Conservation (phyloP, 1,284 basidiomycete species). For the Erythrobasidium hasegawianum region DNA sequence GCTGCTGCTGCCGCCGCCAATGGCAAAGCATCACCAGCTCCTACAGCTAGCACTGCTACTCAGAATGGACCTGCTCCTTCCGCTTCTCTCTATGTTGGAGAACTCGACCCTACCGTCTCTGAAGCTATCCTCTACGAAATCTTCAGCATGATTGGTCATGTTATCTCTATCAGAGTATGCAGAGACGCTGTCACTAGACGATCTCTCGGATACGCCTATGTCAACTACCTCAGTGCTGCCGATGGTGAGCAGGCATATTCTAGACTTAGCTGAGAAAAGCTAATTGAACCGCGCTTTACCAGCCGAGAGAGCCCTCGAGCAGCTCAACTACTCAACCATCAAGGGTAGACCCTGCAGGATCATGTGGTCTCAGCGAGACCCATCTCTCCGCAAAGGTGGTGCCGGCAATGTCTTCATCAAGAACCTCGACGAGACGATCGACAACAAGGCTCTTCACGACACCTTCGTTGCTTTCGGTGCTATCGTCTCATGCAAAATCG, state of each 20-base stretch:
- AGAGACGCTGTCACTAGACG: conserved; percentile 99
- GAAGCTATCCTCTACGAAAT: conserved; percentile 99
- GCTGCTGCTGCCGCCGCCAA: conserved; percentile 35
- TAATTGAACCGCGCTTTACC: no score
- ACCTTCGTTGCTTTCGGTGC: conserved; percentile 99
- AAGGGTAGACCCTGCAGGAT: conserved; percentile 98
- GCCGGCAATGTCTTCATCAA: conserved; percentile 99
- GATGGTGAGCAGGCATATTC: conserved; percentile 77
- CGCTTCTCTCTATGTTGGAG: conserved; percentile 94
- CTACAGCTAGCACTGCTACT: conserved; percentile 20
- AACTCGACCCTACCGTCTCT: conserved; percentile 94
- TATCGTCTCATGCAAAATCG: conserved; percentile 99
- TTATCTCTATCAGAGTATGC: conserved; percentile 98
- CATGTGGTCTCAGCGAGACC: conserved; percentile 99
- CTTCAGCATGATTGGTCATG: conserved; percentile 99
- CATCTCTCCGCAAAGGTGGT: conserved; percentile 96
- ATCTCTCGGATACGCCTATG: conserved; percentile 98
- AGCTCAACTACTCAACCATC: conserved; percentile 99
- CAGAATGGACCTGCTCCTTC: conserved; percentile 15
- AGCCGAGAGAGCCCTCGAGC: conserved; percentile 97
- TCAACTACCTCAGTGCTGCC: conserved; percentile 93
- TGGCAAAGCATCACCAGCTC: conserved; percentile 34
- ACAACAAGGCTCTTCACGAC: conserved; percentile 99
- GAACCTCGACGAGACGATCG: conserved; percentile 87
- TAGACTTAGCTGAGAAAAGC: no score